Percentiles rank a stretch among this genome's conserved stretches.
Evolutionary conservation across 2,329 filamentous ascomycete species (phyloP).

Genomic region (Magnaporthales sp.): DNA sequence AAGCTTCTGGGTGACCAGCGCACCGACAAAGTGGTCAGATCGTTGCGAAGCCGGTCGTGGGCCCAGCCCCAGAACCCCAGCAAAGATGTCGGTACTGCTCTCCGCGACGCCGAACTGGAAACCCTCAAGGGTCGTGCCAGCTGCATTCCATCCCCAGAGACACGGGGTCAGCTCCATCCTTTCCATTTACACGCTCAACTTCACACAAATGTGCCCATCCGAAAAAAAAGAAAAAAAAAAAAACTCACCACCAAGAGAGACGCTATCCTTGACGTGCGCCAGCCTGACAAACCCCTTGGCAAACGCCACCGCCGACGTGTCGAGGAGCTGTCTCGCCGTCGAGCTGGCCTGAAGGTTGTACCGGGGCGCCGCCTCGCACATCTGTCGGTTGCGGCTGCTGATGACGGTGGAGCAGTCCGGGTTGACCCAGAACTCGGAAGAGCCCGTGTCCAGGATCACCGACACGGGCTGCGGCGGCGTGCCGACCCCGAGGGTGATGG

Average conservation of each 20-base stretch:
- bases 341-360: conserved; percentile 29
- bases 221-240: not conserved
- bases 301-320: conserved; percentile 28
- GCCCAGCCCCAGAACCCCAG: not conserved
- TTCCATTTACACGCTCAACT: not conserved
- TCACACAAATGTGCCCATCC: no score
- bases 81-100: not conserved
- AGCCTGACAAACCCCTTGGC: conserved; percentile 34
- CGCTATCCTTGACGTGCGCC: conserved; percentile 30
- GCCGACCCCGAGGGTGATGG: conserved; percentile 25
- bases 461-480: conserved; percentile 38
- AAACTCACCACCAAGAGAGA: conserved; percentile 16
- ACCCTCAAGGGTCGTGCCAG: not conserved
- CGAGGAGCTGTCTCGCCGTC: conserved; percentile 17
- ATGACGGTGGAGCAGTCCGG: conserved; percentile 36
- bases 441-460: conserved; percentile 45
- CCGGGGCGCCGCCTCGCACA: conserved; percentile 19
- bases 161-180: not conserved
- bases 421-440: conserved; percentile 51
- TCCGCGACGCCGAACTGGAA: conserved; percentile 45
- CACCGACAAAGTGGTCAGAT: not conserved
- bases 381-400: conserved; percentile 26
- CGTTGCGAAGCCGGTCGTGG: not conserved
- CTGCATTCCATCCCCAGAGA: not conserved
- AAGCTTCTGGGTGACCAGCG: not conserved